Evolutionary conservation across 2,329 filamentous ascomycete species (phyloP), one percentile per base, ranked within the genome.

Genomic region (Fusarium humuli): DNA sequence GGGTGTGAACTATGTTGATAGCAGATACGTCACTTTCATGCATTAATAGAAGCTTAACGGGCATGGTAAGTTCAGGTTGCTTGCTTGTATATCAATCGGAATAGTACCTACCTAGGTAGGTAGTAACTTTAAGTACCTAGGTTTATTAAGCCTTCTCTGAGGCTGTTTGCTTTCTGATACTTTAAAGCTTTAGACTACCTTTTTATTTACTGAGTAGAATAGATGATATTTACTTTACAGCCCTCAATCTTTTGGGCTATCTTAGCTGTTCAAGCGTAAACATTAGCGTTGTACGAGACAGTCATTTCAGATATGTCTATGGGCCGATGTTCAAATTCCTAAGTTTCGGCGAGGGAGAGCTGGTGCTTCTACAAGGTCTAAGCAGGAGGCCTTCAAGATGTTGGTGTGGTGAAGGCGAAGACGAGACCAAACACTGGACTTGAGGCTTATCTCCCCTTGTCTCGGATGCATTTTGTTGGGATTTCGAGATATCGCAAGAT

Each of bases 351-450:
- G 56, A 70, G 66, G 67, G 67, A 63, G 64, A 61, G 46, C 20
- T 25, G 44, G 45, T 42, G 11, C 46, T 25, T 25, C 16, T 27
- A 20, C 27, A 13, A 44, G 42, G 44, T 18, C 37, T 34, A 52
- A 57, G 47, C 50, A 49, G 46, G 47, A 57, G 65, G 59, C 50
- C 49, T 65, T 57, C 48, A 49, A 58, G 64, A 71, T 50, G 71
- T 44, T 30, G 25, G 44, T 49, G 65, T 34, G 53, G 23, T 37
- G 47, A 65, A 23, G 30, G 23, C 22, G 58, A 44, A 25, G 22
- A 37, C 47, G 34, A 62, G 45, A 22, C 30, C 47, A 45, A 53
- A 20, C 40, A 61, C 52, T 50, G 32, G 41, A 40, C 13, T 47
- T 46, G 29, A 47, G 37, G 12, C 27, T 50, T 40, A 55, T 61